A percentile compares a stretch with the other conserved stretches of the same genome.
phyloP scores from a whole-genome alignment of 1,284 basidiomycete genomes.

The Afroboletus lepidellus region DNA sequence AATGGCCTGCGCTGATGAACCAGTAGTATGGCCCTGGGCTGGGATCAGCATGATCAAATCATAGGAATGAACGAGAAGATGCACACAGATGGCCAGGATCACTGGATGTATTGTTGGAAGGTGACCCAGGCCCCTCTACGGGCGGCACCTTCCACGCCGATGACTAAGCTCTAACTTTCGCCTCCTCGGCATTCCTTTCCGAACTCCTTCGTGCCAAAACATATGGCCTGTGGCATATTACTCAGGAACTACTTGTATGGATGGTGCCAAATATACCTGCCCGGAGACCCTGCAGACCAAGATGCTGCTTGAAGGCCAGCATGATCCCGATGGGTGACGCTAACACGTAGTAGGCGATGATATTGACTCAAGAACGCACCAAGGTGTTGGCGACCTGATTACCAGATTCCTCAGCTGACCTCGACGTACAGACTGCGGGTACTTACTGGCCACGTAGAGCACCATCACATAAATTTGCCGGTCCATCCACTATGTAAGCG shows the following conservation, averaged over 20 bases:
- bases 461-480: slow-evolving; percentile 73
- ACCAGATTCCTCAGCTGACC: slow-evolving; percentile 2
- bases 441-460: slow-evolving; percentile 62
- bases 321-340: slow-evolving; percentile 70
- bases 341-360: slow-evolving; percentile 74
- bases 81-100: too few relatives aligned
- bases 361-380: slow-evolving; percentile 73
- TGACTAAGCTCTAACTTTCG: too few relatives aligned
- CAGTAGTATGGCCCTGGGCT: too few relatives aligned
- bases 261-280: slow-evolving; percentile 42
- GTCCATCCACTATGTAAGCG: slow-evolving; percentile 60
- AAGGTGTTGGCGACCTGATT: slow-evolving; percentile 65
- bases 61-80: too few relatives aligned
- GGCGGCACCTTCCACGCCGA: too few relatives aligned
- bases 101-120: too few relatives aligned
- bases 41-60: too few relatives aligned
- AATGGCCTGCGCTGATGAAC: too few relatives aligned
- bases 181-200: slow-evolving; percentile 51
- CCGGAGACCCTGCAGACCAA: slow-evolving; percentile 70
- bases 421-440: neutral
- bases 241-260: neutral
- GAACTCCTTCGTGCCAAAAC: slow-evolving; percentile 57
- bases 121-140: too few relatives aligned
- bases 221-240: slow-evolving; percentile 53
- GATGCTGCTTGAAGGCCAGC: slow-evolving; percentile 55